Evolutionary conservation across 2,329 filamentous ascomycete species (phyloP).

Genomic region (Periglandula ipomoeae): DNA sequence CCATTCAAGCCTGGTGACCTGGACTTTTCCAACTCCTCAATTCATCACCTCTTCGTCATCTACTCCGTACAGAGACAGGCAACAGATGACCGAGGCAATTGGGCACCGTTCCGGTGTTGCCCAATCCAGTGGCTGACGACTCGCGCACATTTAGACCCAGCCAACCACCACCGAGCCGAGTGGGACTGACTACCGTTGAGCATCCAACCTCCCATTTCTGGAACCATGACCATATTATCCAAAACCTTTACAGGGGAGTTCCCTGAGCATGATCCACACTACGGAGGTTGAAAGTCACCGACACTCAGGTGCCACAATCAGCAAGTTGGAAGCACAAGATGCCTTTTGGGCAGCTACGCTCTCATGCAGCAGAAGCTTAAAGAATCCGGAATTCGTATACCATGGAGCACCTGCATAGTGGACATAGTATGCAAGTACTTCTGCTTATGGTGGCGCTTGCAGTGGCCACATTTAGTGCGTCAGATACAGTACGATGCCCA

Average conservation of each 20-base stretch:
- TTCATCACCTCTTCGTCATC: not conserved
- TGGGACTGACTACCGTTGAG: not conserved
- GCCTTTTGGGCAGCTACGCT: not conserved
- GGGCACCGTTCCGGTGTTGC: constrained; percentile 1
- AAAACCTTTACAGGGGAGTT: not conserved
- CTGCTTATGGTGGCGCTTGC: not conserved
- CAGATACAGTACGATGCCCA: no score
- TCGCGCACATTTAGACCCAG: not conserved
- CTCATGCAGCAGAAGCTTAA: not conserved
- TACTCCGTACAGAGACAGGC: not conserved
- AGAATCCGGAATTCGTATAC: not conserved
- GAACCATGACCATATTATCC: not conserved
- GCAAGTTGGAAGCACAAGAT: not conserved
- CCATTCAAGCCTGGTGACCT: no score
- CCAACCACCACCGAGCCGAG: not conserved
- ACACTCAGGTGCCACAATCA: not conserved
- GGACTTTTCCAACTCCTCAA: no score
- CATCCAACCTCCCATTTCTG: not conserved
- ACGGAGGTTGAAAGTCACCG: not conserved
- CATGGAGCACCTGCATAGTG: not conserved
- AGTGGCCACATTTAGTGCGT: not conserved
- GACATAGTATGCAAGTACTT: not conserved
- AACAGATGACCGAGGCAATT: not conserved
- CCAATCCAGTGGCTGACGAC: not conserved
- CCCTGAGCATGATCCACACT: not conserved